Base-by-base conservation (phyloP, 176 grass and related monocot genomes). In the Metroxylon sagu region DNA sequence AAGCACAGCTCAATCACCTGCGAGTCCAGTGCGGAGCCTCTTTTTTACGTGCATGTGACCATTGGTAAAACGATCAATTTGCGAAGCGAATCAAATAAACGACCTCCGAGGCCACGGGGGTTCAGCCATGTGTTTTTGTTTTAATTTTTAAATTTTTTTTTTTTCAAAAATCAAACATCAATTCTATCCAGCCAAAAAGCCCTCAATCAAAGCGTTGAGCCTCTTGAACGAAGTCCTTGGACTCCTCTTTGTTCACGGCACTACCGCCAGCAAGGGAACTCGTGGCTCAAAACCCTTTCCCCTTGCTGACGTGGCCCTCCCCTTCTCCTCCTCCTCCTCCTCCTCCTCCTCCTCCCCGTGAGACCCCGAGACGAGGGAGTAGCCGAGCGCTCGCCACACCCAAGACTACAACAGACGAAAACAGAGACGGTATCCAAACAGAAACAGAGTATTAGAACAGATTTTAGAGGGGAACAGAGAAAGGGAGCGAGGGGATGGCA, bases 201-300 rank as follows among this genome's bases (percentile, higher is more conserved):
- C n/a, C n/a, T n/a, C n/a, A n/a, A n/a, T n/a, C n/a, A n/a, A n/a
- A n/a, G n/a, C n/a, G n/a, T n/a, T n/a, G n/a, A n/a, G n/a, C n/a
- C n/a, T n/a, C n/a, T n/a, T n/a, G n/a, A n/a, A n/a, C n/a, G n/a
- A n/a, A n/a, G n/a, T n/a, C n/a, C n/a, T n/a, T n/a, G n/a, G n/a
- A n/a, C n/a, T n/a, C n/a, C n/a, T n/a, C n/a, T n/a, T n/a, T n/a
- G n/a, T n/a, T n/a, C n/a, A n/a, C n/a, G n/a, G n/a, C n/a, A n/a
- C 64, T 4, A 72, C 65, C 84, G 74, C 89, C 89, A 93, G 84
- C 87, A 75, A 80, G 64, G 56, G 39, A 88, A 62, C 84, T 88
- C 84, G 84, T 88, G 89, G 89, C 89, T 94, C 84, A 84, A 66
- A 64, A 53, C 48, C 63, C 18, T 72, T 39, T 43, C 14, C 62